These are phyloP conservation scores for Monilinia fructicola DNA, from an alignment of 2,329 filamentous ascomycete genomes.

Conservation along the genomic window DNA sequence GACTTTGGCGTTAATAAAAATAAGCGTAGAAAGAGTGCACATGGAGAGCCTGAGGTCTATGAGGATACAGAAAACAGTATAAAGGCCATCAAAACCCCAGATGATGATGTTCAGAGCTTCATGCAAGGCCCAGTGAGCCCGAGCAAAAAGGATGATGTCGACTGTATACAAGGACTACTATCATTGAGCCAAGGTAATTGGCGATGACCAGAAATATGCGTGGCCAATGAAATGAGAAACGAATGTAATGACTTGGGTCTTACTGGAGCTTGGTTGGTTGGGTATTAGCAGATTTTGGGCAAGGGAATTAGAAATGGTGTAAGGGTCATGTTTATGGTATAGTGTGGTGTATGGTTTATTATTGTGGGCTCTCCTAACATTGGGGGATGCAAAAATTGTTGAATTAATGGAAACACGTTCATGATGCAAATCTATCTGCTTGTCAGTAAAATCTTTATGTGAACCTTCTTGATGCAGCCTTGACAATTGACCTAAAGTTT, in stretches of 20 bases:
- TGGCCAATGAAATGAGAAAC: constrained; percentile 13
- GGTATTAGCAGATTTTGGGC: constrained; percentile 2
- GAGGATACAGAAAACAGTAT: constrained; percentile 47
- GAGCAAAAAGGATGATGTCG: constrained; percentile 76
- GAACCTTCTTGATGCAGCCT: too few relatives aligned
- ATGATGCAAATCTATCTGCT: background rate
- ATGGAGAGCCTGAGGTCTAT: constrained; percentile 49
- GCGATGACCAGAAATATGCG: constrained; percentile 46
- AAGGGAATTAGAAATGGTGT: constrained; percentile 11
- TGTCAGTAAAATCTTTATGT: background rate
- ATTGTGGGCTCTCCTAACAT: background rate
- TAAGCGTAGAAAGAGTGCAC: constrained; percentile 31
- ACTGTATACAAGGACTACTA: constrained; percentile 84
- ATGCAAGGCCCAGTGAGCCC: constrained; percentile 67
- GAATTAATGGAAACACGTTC: constrained; percentile 2
- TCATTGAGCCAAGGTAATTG: constrained; percentile 92
- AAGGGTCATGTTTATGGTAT: background rate
- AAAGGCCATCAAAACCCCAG: constrained; percentile 34
- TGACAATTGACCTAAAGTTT: background rate
- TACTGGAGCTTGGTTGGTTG: constrained; percentile 22
- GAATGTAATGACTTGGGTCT: constrained; percentile 19
- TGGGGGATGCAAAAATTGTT: constrained; percentile 16
- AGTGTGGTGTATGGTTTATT: constrained; percentile 17
- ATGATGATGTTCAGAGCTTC: constrained; percentile 69
- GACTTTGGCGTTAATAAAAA: constrained; percentile 31